Percentiles rank a stretch among this genome's conserved stretches.
Evolutionary conservation across 2,329 filamentous ascomycete genomes (phyloP).

Genomic region (Diaporthe sp.): DNA sequence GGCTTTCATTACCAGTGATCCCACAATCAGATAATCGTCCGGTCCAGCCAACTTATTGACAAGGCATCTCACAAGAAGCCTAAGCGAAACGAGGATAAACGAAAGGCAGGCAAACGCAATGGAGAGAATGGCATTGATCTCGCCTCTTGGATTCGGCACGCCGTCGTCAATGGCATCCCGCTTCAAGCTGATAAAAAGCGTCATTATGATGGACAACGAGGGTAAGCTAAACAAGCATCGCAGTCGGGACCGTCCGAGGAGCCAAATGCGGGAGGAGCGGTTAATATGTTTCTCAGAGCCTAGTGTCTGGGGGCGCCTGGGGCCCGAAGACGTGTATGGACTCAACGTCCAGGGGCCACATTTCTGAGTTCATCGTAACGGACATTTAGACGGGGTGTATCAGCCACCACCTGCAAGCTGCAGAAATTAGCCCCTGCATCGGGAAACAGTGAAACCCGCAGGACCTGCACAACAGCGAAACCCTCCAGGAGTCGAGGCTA

Average conservation of each 20-base stretch:
- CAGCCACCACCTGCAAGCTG: neutral
- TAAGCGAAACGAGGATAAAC: slow-evolving; percentile 35
- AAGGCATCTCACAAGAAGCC: slow-evolving; percentile 38
- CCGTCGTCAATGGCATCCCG: slow-evolving; percentile 48
- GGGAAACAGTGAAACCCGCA: slow-evolving; percentile 4
- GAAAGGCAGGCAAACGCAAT: slow-evolving; percentile 41
- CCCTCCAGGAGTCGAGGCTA: neutral
- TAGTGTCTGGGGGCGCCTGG: neutral
- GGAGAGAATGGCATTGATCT: slow-evolving; percentile 36
- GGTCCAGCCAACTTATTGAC: slow-evolving; percentile 29
- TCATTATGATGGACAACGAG: neutral
- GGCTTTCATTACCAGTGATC: slow-evolving; percentile 31
- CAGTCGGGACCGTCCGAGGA: neutral
- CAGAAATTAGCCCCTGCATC: slow-evolving; percentile 22
- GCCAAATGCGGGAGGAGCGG: slow-evolving; percentile 11
- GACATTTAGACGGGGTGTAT: slow-evolving; percentile 1
- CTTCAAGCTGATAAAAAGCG: slow-evolving; percentile 18
- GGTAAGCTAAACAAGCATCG: neutral
- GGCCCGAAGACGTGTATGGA: neutral
- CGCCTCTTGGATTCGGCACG: slow-evolving; percentile 38
- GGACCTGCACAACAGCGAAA: neutral
- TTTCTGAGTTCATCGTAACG: slow-evolving; percentile 6
- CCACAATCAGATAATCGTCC: slow-evolving; percentile 41
- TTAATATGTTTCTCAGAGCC: slow-evolving; percentile 12
- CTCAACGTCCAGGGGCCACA: slow-evolving; percentile 10